Conservation (phyloP, 495 filamentous ascomycete genomes). For the Ramalina peruviana region DNA sequence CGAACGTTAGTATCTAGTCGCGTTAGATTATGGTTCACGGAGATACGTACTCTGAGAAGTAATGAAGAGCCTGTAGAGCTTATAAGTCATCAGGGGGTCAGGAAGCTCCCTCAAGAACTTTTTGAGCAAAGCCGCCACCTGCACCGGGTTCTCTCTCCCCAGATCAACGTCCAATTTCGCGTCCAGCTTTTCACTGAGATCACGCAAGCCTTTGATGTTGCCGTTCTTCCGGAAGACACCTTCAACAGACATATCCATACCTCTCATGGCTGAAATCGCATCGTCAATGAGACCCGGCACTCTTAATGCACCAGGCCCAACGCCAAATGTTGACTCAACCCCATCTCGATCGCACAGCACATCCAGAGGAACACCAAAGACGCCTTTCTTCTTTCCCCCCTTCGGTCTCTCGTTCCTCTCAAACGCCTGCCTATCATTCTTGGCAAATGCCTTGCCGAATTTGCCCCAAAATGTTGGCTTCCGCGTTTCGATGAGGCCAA, state of each 20-base stretch:
- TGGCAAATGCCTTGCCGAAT: constrained; percentile 85
- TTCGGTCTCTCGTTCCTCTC: constrained; percentile 64
- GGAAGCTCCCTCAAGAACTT: constrained; percentile 91
- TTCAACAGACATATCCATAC: constrained; percentile 98
- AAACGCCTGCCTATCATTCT: constrained; percentile 56
- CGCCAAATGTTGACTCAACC: constrained; percentile 87
- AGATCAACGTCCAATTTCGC: constrained; percentile 74
- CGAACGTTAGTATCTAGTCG: constrained; percentile 16
- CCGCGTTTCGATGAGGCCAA: constrained; percentile 83
- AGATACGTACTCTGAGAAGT: constrained; percentile 61
- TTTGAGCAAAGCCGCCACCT: constrained; percentile 87
- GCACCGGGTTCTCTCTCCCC: constrained; percentile 72
- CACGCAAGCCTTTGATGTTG: constrained; percentile 81
- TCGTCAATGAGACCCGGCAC: constrained; percentile 87
- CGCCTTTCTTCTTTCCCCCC: constrained; percentile 75
- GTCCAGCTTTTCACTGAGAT: constrained; percentile 72
- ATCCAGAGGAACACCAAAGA: constrained; percentile 78
- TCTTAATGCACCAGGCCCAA: constrained; percentile 78
- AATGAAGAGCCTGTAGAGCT: constrained; percentile 83
- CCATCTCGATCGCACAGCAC: constrained; percentile 82
- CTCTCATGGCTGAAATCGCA: constrained; percentile 80
- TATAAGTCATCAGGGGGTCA: constrained; percentile 88
- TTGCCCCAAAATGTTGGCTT: constrained; percentile 96
- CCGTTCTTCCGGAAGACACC: constrained; percentile 99
- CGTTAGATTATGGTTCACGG: background rate